These are phyloP conservation scores for Dryas drummondii DNA, from an alignment of 306 rosid genomes.

Conservation along the genomic window DNA sequence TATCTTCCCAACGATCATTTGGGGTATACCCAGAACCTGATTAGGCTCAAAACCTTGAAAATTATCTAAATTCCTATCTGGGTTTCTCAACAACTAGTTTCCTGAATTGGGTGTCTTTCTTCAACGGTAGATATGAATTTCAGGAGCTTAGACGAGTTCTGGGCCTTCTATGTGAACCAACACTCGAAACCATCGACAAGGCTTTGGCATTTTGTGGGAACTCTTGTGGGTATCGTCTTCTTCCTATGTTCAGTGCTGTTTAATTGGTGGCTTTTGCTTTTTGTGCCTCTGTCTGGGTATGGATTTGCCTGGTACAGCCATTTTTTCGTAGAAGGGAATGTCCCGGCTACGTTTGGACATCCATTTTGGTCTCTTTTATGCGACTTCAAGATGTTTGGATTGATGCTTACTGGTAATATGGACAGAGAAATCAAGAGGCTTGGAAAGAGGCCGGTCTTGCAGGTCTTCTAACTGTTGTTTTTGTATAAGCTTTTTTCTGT, in stretches of 20 bases:
- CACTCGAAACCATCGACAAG: conserved; percentile 88
- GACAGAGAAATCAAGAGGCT: conserved; percentile 98
- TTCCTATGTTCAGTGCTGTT: conserved; percentile 54
- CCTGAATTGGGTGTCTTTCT: conserved; percentile 21
- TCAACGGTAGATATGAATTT: conserved; percentile 62
- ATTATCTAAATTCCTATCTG: conserved; percentile 17
- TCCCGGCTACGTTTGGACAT: conserved; percentile 85
- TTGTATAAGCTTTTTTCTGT: not conserved
- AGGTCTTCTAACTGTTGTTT: conserved; percentile 36
- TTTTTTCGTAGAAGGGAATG: conserved; percentile 82
- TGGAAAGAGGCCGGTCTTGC: conserved; percentile 91
- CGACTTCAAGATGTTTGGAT: conserved; percentile 87
- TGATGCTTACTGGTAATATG: conserved; percentile 90
- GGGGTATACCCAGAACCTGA: conserved; percentile 9
- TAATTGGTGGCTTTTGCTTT: conserved; percentile 80
- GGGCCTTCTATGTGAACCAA: conserved; percentile 87
- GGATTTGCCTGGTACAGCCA: conserved; percentile 98
- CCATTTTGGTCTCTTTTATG: conserved; percentile 91
- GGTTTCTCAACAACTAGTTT: not conserved
- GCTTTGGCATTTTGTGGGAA: conserved; percentile 91
- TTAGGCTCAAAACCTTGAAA: conserved; percentile 18
- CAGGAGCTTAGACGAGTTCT: conserved; percentile 91
- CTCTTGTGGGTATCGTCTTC: conserved; percentile 54
- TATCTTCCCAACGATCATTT: conserved; percentile 17
- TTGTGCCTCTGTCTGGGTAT: conserved; percentile 77